phyloP scores from a whole-genome alignment of 495 filamentous ascomycete species.

The Stereocaulon alpinum region DNA sequence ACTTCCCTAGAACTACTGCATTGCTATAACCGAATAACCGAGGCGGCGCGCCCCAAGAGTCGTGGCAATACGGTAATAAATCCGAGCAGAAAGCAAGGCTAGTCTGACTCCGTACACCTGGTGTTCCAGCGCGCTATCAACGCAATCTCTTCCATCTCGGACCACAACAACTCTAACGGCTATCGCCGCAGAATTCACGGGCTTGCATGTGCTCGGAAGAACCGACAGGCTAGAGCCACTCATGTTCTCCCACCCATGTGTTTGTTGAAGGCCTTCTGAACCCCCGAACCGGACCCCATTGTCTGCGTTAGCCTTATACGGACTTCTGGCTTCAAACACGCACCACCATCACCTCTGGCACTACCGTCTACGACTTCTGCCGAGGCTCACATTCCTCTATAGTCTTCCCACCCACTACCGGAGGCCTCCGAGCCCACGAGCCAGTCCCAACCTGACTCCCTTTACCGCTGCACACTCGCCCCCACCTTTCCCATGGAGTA shows the following conservation, averaged over 20 bases:
- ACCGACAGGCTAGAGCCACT: neutral
- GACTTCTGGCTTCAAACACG: neutral
- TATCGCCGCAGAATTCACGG: neutral
- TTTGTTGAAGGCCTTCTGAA: neutral
- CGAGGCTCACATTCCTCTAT: neutral
- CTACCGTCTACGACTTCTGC: neutral
- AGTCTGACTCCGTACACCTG: neutral
- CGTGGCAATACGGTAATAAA: neutral
- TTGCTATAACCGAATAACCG: neutral
- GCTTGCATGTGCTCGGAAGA: neutral
- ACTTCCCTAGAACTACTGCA: too few relatives aligned
- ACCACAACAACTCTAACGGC: neutral
- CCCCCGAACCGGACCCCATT: neutral
- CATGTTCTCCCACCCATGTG: neutral
- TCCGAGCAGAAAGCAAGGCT: neutral
- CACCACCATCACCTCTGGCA: neutral
- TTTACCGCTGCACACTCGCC: neutral
- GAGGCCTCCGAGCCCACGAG: neutral
- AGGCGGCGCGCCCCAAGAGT: neutral
- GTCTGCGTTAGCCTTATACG: conserved; percentile 1
- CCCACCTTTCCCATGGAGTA: neutral
- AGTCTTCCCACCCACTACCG: neutral
- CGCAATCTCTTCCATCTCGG: neutral
- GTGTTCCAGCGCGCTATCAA: neutral
- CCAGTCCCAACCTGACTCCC: neutral